These are phyloP conservation scores for Pestalotiopsis sp. DNA, from an alignment of 2,329 filamentous ascomycete genomes.

Conservation along the genomic window DNA sequence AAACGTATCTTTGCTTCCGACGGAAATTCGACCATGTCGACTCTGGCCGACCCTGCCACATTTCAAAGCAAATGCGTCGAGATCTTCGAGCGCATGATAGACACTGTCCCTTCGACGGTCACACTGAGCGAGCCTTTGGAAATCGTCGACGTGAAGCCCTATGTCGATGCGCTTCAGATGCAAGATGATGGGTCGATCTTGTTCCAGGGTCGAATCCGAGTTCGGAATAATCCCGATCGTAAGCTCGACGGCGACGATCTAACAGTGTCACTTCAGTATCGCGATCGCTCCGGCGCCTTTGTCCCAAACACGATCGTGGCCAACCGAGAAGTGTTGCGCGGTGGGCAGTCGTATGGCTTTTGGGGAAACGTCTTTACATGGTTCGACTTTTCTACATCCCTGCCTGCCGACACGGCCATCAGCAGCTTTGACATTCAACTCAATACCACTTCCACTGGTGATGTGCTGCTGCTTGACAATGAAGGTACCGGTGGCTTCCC, in stretches of 20 bases:
- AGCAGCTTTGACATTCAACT: conserved; percentile 2
- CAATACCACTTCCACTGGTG: background rate
- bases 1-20: conserved; percentile 46
- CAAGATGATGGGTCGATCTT: conserved; percentile 26
- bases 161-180: conserved; percentile 28
- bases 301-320: background rate
- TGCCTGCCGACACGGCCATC: background rate
- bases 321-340: background rate
- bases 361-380: background rate
- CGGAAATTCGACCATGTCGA: conserved; percentile 43
- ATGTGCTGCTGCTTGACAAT: background rate
- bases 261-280: background rate
- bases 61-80: conserved; percentile 38
- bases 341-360: background rate
- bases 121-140: conserved; percentile 31
- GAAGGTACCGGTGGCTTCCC: background rate
- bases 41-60: conserved; percentile 36
- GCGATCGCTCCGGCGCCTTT: background rate
- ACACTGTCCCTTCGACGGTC: conserved; percentile 36
- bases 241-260: background rate
- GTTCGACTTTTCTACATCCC: background rate
- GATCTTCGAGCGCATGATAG: conserved; percentile 37
- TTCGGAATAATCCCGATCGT: conserved; percentile 15
- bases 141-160: conserved; percentile 34
- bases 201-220: conserved; percentile 30